Conservation (phyloP, 1,139 yeast genomes). For the Scheffersomyces cryptocercus region DNA sequence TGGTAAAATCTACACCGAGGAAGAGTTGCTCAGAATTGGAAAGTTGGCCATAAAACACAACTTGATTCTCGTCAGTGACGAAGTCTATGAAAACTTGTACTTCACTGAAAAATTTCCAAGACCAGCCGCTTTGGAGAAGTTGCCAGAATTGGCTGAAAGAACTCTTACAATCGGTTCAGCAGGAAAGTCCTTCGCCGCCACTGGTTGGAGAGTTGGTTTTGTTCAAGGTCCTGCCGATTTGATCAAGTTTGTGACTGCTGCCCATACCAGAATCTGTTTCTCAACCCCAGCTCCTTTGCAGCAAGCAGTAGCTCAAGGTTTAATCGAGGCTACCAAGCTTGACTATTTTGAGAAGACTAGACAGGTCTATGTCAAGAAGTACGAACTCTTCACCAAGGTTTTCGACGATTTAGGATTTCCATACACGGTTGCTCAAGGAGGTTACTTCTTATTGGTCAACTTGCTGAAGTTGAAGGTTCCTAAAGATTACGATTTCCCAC, state of each 20-base stretch:
- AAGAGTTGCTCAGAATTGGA: constrained; percentile 75
- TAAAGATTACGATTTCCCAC: constrained; percentile 67
- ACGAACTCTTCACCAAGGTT: constrained; percentile 65
- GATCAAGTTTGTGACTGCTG: constrained; percentile 78
- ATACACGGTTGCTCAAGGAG: constrained; percentile 88
- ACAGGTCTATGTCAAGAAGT: constrained; percentile 66
- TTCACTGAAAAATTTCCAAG: constrained; percentile 71
- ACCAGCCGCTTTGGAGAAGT: constrained; percentile 69
- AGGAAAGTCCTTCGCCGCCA: constrained; percentile 95
- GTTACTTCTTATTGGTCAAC: constrained; percentile 87
- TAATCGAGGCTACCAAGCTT: constrained; percentile 58
- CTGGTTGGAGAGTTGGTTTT: constrained; percentile 99
- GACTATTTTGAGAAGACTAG: constrained; percentile 73
- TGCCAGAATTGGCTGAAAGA: constrained; percentile 73
- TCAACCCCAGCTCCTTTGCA: constrained; percentile 92
- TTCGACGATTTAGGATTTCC: constrained; percentile 88
- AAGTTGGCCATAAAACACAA: constrained; percentile 81
- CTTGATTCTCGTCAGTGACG: constrained; percentile 81
- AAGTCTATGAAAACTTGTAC: constrained; percentile 89
- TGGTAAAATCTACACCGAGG: constrained; percentile 81
- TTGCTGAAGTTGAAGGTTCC: constrained; percentile 83
- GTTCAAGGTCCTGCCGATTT: constrained; percentile 83
- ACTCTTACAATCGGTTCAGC: constrained; percentile 95
- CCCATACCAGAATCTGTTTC: constrained; percentile 91
- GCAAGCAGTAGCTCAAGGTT: constrained; percentile 83